Conservation (phyloP, 2,329 filamentous ascomycete species). For the Neurospora crassa region DNA sequence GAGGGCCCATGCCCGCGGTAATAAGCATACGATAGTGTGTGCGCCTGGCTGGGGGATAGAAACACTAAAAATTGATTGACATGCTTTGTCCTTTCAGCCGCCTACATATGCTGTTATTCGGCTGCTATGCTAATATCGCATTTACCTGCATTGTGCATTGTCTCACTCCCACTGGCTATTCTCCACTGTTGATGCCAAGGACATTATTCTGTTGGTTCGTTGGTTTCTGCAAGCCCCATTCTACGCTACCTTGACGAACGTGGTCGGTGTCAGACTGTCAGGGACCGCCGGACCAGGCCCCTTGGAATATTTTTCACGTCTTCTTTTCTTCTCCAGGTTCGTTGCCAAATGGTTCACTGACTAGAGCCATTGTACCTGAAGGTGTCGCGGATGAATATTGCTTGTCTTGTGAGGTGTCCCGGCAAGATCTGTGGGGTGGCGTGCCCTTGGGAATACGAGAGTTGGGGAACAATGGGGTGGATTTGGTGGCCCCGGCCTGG, state of each 20-base stretch:
- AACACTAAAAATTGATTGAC: not conserved
- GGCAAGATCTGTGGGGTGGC: not conserved
- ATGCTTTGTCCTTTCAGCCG: not conserved
- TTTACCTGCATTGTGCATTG: not conserved
- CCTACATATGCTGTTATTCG: not conserved
- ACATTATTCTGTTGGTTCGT: no score
- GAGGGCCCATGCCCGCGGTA: not conserved
- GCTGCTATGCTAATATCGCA: not conserved
- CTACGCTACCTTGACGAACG: not conserved
- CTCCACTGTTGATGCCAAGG: not conserved
- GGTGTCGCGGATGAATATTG: not conserved
- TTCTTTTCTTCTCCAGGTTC: not conserved
- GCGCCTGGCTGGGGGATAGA: not conserved
- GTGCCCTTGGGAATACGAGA: not conserved
- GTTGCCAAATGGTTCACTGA: not conserved
- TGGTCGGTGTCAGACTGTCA: not conserved
- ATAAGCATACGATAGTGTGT: not conserved
- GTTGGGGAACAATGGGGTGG: not conserved
- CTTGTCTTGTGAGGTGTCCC: not conserved
- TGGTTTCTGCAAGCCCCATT: no score
- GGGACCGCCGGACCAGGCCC: not conserved
- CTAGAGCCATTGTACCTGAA: not conserved
- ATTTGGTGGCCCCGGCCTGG: not conserved
- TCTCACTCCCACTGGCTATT: not conserved
- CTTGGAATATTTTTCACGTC: not conserved